These are phyloP conservation scores for Ogataea pini DNA, from an alignment of 805 yeast species.

Conservation along the genomic window DNA sequence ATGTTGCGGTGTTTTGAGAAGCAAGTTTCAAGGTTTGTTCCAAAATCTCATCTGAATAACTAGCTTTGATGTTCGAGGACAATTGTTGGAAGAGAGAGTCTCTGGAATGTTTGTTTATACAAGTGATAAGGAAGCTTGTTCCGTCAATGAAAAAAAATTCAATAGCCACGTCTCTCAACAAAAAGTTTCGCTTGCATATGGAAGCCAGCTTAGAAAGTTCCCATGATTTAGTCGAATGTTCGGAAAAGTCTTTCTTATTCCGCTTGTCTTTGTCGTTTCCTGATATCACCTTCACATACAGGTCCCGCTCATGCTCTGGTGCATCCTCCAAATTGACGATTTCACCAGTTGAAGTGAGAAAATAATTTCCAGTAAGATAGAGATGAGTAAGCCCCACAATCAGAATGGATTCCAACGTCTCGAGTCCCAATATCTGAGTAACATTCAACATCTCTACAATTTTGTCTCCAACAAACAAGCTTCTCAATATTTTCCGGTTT, in stretches of 20 bases:
- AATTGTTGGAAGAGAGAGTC: slow-evolving; percentile 56
- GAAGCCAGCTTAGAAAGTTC: slow-evolving; percentile 57
- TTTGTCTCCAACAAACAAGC: slow-evolving; percentile 67
- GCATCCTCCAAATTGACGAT: slow-evolving; percentile 71
- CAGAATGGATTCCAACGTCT: slow-evolving; percentile 71
- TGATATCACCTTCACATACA: slow-evolving; percentile 63
- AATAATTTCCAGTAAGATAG: slow-evolving; percentile 71
- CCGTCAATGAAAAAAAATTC: slow-evolving; percentile 79
- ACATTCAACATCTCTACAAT: slow-evolving; percentile 76
- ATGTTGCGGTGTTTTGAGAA: slow-evolving; percentile 31
- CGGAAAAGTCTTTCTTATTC: slow-evolving; percentile 12
- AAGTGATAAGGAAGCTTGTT: slow-evolving; percentile 66
- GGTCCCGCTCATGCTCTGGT: slow-evolving; percentile 61
- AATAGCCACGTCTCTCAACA: slow-evolving; percentile 76
- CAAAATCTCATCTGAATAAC: slow-evolving; percentile 55
- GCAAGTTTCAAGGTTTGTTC: slow-evolving; percentile 54
- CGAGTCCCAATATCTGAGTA: slow-evolving; percentile 74
- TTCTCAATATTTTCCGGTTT: slow-evolving; percentile 71
- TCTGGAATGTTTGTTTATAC: slow-evolving; percentile 51
- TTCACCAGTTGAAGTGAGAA: slow-evolving; percentile 50
- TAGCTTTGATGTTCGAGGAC: slow-evolving; percentile 48
- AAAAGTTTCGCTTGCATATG: slow-evolving; percentile 71
- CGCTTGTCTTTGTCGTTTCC: slow-evolving; percentile 21
- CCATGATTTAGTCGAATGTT: slow-evolving; percentile 61
- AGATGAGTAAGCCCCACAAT: slow-evolving; percentile 65